Evolutionary conservation across 192 early-diverging fungal genomes (phyloP).

Genomic region (Entrophospora sp.): DNA sequence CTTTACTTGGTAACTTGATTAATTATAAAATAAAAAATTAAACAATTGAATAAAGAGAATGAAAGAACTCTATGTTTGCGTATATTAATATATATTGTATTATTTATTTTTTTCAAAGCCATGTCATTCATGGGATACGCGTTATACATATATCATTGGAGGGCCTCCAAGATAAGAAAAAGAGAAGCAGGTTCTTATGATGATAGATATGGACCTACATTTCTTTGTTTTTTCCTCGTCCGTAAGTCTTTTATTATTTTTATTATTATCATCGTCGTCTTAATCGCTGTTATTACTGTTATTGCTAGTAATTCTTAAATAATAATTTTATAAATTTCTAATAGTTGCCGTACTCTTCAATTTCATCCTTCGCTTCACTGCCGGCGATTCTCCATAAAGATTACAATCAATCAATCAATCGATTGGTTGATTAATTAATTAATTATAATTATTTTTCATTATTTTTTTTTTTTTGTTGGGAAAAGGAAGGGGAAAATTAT

Average conservation of each 20-base stretch:
- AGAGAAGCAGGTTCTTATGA: slow-evolving; percentile 67
- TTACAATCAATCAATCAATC: no score
- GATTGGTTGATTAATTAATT: no score
- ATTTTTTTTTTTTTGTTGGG: no score
- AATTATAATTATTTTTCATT: no score
- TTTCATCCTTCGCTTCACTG: slow-evolving; percentile 11
- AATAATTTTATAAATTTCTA: neutral
- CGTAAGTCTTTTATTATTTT: slow-evolving; percentile 1
- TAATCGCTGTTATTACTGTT: neutral
- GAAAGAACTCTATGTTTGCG: no score
- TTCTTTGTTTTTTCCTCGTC: slow-evolving; percentile 59
- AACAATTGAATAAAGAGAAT: neutral
- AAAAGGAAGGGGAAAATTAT: no score
- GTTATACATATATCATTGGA: slow-evolving; percentile 64
- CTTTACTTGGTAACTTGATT: slow-evolving; percentile 30
- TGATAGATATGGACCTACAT: slow-evolving; percentile 63
- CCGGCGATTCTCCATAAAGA: no score
- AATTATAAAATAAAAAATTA: neutral
- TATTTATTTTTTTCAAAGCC: slow-evolving; percentile 22
- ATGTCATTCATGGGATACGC: slow-evolving; percentile 76
- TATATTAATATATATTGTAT: no score
- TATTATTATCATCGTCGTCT: neutral
- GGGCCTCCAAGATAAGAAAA: slow-evolving; percentile 58
- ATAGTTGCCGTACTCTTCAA: slow-evolving; percentile 6
- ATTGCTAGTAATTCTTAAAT: neutral